Evolutionary conservation across 805 yeast genomes (phyloP).

Genomic region (Myxozyma monticola): DNA sequence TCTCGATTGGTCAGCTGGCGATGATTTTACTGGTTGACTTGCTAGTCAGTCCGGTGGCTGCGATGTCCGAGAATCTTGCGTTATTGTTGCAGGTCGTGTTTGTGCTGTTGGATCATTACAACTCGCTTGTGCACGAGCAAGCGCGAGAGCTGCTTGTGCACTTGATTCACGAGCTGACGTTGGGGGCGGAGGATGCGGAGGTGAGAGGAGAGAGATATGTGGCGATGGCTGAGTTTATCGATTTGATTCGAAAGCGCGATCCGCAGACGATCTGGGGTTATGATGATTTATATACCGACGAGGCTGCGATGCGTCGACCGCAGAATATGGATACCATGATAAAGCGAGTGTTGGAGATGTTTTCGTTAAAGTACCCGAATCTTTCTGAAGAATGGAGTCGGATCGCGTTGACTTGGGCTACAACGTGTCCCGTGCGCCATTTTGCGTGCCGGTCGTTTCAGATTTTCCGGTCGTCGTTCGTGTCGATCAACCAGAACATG

Average conservation of each 20-base stretch:
- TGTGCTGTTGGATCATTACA: slow-evolving; percentile 83
- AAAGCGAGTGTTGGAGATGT: slow-evolving; percentile 59
- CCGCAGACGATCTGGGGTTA: slow-evolving; percentile 71
- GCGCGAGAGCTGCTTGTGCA: slow-evolving; percentile 75
- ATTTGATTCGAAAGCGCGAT: slow-evolving; percentile 56
- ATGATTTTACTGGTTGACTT: slow-evolving; percentile 82
- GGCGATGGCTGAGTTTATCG: slow-evolving; percentile 54
- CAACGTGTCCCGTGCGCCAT: slow-evolving; percentile 95
- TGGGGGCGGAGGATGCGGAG: slow-evolving; percentile 49
- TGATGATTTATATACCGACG: slow-evolving; percentile 77
- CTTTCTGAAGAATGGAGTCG: slow-evolving; percentile 84
- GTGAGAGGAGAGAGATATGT: slow-evolving; percentile 15
- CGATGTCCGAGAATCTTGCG: slow-evolving; percentile 62
- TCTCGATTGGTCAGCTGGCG: slow-evolving; percentile 85
- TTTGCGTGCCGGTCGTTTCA: slow-evolving; percentile 97
- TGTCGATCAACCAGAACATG: slow-evolving; percentile 82
- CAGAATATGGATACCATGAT: slow-evolving; percentile 77
- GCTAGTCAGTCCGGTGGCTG: slow-evolving; percentile 64
- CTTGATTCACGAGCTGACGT: slow-evolving; percentile 63
- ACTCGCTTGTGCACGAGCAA: slow-evolving; percentile 78
- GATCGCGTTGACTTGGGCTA: slow-evolving; percentile 87
- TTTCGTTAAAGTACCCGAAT: slow-evolving; percentile 46
- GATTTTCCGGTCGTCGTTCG: slow-evolving; percentile 78
- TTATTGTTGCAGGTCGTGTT: slow-evolving; percentile 75
- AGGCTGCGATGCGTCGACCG: slow-evolving; percentile 80